Percentiles rank a stretch among this genome's conserved stretches.
phyloP scores from a whole-genome alignment of 2,329 filamentous ascomycete species.

The Colletotrichum tabaci region DNA sequence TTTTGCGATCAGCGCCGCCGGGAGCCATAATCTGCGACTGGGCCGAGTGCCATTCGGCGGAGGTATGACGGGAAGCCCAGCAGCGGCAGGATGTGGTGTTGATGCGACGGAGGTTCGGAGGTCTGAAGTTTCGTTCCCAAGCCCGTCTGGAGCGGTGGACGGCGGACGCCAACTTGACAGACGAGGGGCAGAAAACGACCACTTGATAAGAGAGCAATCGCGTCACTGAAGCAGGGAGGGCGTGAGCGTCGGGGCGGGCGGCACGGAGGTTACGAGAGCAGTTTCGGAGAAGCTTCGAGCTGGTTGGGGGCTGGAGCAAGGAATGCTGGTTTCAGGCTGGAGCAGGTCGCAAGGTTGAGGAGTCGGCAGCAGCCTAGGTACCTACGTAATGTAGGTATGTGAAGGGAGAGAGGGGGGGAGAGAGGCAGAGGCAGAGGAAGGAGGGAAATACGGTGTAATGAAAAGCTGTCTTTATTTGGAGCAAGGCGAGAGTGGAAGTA shows the following conservation, averaged over 20 bases:
- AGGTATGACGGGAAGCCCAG: constrained; percentile 16
- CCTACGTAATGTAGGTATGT: not conserved
- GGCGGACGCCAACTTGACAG: constrained; percentile 29
- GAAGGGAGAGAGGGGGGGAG: not conserved
- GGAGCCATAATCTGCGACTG: constrained; percentile 53
- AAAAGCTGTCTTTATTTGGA: constrained; percentile 1
- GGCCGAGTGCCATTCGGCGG: constrained; percentile 35
- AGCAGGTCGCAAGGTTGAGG: constrained; percentile 28
- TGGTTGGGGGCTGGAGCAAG: constrained; percentile 25
- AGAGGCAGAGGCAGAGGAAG: too few species aligned
- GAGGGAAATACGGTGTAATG: not conserved
- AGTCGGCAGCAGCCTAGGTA: not conserved
- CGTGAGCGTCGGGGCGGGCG: constrained; percentile 7
- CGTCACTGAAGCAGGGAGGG: constrained; percentile 13
- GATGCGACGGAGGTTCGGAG: not conserved
- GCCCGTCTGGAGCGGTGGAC: constrained; percentile 15
- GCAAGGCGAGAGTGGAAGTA: not conserved
- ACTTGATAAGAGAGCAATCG: constrained; percentile 5
- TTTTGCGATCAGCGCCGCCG: constrained; percentile 61
- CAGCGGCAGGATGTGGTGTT: constrained; percentile 13
- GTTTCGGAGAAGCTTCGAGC: constrained; percentile 35
- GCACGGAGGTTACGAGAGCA: constrained; percentile 20
- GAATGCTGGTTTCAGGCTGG: constrained; percentile 36
- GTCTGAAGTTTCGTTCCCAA: constrained; percentile 22
- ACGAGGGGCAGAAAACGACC: constrained; percentile 2